A percentile compares a stretch with the other conserved stretches of the same genome.
These are phyloP conservation scores for Yamagishiella unicocca DNA, from an alignment of 139 green algal species.

Conservation along the genomic window DNA sequence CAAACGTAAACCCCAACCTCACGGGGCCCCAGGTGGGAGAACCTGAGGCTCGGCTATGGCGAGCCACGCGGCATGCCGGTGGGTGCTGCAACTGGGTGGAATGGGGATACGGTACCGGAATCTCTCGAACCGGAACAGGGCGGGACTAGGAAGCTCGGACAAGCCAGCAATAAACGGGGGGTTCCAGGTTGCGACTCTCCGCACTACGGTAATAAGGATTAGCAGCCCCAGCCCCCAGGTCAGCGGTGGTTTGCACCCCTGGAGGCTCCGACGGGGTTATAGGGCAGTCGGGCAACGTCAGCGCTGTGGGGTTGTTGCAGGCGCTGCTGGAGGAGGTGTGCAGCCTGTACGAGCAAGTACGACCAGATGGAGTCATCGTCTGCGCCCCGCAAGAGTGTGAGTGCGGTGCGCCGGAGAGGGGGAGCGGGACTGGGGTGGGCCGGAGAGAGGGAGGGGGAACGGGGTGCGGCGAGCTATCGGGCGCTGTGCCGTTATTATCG, in stretches of 20 bases:
- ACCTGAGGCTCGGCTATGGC: constrained; percentile 72
- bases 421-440: background rate
- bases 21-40: constrained; percentile 57
- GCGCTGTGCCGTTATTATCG: too few relatives aligned
- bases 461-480: background rate
- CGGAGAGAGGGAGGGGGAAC: background rate
- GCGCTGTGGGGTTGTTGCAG: constrained; percentile 44
- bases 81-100: background rate
- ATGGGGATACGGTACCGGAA: background rate
- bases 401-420: background rate
- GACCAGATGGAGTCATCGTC: constrained; percentile 62
- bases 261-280: too few relatives aligned
- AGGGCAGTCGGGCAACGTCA: too few relatives aligned
- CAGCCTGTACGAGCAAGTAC: constrained; percentile 54
- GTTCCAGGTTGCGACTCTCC: background rate
- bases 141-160: background rate
- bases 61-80: constrained; percentile 73
- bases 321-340: constrained; percentile 65
- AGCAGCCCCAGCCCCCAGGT: too few relatives aligned
- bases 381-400: constrained; percentile 66
- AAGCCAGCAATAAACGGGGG: background rate
- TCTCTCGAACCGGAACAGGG: background rate
- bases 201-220: too few relatives aligned
- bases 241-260: too few relatives aligned
- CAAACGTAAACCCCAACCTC: background rate